These are phyloP conservation scores for Cyberlindnera subsufficiens DNA, from an alignment of 805 yeast genomes.

Conservation along the genomic window DNA sequence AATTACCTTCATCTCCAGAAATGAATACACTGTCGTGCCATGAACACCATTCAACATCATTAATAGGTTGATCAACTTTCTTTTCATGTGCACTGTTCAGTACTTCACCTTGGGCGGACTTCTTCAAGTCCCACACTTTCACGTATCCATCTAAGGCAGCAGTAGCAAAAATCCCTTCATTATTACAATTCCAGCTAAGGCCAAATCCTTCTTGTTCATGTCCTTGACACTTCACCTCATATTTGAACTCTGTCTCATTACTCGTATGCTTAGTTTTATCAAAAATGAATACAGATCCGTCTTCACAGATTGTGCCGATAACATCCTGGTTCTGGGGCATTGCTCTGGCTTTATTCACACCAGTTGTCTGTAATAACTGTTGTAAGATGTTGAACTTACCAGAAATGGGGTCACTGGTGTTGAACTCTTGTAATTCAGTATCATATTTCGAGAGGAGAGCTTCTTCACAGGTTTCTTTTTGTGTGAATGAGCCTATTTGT, in stretches of 20 bases:
- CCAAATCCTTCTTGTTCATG: conserved; percentile 59
- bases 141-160: conserved; percentile 62
- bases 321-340: conserved; percentile 88
- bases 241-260: conserved; percentile 35
- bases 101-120: conserved; percentile 25
- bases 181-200: conserved; percentile 64
- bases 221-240: conserved; percentile 44
- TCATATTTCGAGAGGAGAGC: conserved; percentile 31
- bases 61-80: conserved; percentile 46
- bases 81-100: conserved; percentile 8
- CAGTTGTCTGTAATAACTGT: conserved; percentile 62
- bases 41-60: conserved; percentile 67
- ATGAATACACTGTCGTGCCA: conserved; percentile 56
- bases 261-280: conserved; percentile 81
- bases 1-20: conserved; percentile 61
- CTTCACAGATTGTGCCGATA: conserved; percentile 62
- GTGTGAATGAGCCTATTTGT: conserved; percentile 27
- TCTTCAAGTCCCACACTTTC: conserved; percentile 61
- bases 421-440: conserved; percentile 27
- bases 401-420: conserved; percentile 24
- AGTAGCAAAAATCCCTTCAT: conserved; percentile 53
- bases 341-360: conserved; percentile 63
- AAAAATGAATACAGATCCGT: conserved; percentile 61
- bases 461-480: conserved; percentile 20
- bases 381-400: conserved; percentile 42